phyloP scores from a whole-genome alignment of 768 basidiomycete genomes.

The Auriscalpium microsporum region DNA sequence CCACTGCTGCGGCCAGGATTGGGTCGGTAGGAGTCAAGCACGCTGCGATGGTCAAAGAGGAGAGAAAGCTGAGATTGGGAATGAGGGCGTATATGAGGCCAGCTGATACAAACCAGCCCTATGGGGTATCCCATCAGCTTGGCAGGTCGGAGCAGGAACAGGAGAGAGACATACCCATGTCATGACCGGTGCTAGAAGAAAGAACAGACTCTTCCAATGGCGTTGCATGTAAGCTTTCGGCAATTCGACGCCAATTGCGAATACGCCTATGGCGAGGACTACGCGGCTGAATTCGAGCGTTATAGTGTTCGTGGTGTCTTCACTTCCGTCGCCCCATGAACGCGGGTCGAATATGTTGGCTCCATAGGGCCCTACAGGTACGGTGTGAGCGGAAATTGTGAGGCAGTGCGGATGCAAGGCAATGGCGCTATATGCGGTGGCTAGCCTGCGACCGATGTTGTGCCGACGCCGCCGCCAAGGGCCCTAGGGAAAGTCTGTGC shows the following conservation, averaged over 20 bases:
- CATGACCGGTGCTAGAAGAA: slow-evolving; percentile 78
- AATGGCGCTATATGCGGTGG: too few relatives aligned
- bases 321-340: slow-evolving; percentile 50
- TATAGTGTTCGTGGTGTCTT: slow-evolving; percentile 55
- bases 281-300: slow-evolving; percentile 89
- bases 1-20: slow-evolving; percentile 84
- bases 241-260: slow-evolving; percentile 95
- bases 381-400: slow-evolving; percentile 2
- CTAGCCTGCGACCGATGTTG: too few relatives aligned
- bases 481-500: too few relatives aligned
- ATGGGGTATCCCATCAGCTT: slow-evolving; percentile 9
- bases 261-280: slow-evolving; percentile 92
- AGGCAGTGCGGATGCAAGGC: not conserved
- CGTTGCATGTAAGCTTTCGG: slow-evolving; percentile 90
- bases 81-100: slow-evolving; percentile 87
- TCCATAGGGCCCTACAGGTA: slow-evolving; percentile 62
- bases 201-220: slow-evolving; percentile 89
- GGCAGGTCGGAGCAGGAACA: not conserved
- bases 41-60: slow-evolving; percentile 83
- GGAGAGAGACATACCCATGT: slow-evolving; percentile 55
- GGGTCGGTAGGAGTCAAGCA: slow-evolving; percentile 94
- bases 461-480: too few relatives aligned
- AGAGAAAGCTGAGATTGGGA: slow-evolving; percentile 83
- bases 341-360: slow-evolving; percentile 77
- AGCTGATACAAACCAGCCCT: slow-evolving; percentile 94